Percentiles rank a stretch among this genome's conserved stretches.
Conservation (phyloP, 2,329 filamentous ascomycete genomes). For the Torrubiella hemipterigena region DNA sequence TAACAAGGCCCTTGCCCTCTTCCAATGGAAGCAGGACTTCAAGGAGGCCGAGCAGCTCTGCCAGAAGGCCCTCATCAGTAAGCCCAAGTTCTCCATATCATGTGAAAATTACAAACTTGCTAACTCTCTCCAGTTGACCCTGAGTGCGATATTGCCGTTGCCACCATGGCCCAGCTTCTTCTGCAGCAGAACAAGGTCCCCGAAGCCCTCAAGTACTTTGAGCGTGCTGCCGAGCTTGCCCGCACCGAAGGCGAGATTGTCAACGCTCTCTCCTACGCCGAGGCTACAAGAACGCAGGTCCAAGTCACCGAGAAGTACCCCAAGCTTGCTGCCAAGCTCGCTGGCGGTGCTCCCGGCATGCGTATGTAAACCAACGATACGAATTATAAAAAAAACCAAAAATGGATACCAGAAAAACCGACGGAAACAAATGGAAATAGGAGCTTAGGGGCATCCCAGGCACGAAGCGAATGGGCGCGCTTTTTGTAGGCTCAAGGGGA, state of each 20-base stretch:
- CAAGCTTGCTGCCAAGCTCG: slow-evolving; percentile 60
- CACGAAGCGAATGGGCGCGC: too few species aligned
- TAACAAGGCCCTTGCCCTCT: slow-evolving; percentile 94
- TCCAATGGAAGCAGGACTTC: slow-evolving; percentile 98
- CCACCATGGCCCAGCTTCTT: slow-evolving; percentile 95
- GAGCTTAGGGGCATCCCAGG: neutral
- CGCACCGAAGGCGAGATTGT: slow-evolving; percentile 92
- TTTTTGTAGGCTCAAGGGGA: too few species aligned
- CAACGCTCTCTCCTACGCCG: slow-evolving; percentile 91
- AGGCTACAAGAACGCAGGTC: slow-evolving; percentile 91
- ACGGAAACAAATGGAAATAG: neutral
- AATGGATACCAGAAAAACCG: neutral
- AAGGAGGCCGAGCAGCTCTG: slow-evolving; percentile 89
- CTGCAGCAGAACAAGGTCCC: slow-evolving; percentile 96
- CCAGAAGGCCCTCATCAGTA: slow-evolving; percentile 94
- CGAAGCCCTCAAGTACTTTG: slow-evolving; percentile 91
- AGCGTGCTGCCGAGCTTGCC: slow-evolving; percentile 87
- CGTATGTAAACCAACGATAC: slow-evolving; percentile 15
- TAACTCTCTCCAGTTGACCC: slow-evolving; percentile 64
- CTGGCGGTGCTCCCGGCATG: slow-evolving; percentile 20
- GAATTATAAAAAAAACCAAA: neutral
- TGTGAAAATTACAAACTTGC: slow-evolving; percentile 10
- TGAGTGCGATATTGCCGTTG: slow-evolving; percentile 96
- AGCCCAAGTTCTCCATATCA: slow-evolving; percentile 30
- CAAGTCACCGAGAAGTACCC: slow-evolving; percentile 84